Base-by-base conservation (phyloP, 441 rosid species). In the Arabidopsis lyrata region DNA sequence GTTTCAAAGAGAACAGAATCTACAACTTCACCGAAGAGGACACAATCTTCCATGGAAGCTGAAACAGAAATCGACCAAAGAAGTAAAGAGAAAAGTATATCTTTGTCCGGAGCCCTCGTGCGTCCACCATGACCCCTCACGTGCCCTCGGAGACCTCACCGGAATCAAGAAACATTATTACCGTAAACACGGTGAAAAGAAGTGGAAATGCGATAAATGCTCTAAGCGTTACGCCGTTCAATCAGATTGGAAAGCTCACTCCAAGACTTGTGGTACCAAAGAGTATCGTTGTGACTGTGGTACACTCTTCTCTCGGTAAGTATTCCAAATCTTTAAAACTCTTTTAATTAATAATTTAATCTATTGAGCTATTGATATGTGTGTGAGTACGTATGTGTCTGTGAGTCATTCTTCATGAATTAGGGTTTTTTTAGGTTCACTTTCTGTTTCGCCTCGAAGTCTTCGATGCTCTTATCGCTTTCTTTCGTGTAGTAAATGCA, bases 201-300 rank as follows among this genome's bases (percentile, higher is more conserved):
- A 90, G 74, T 94, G 98, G 98, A 90, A 91, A 87, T 93, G 98
- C 29, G 96, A 87, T 54, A 88, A 89, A 74, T 94, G 98, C 68
- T 87, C 97, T 1, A 94, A 94, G 82, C 72, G 88, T 27, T 94
- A 92, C 65, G 99, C 99, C 16, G 99, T 94, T 54, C 97, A 94
- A 63, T 94, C 97, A 3, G 99, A 94, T 78, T 94, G 95, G 97
- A 94, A 94, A 78, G 99, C 99, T 53, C 98, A 94, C 78, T 87
- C 93, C 15, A 94, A 94, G 66, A 94, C 93, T 45, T 94, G 98
- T 54, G 98, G 98, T 73, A 94, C 98, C 11, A 66, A 94, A 64
- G 98, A 92, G 70, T 90, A 91, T 76, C 78, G 92, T 67, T 94
- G 97, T 68, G 95, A 90, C 74, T 92, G 97, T 66, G 97, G 99